Base-by-base conservation (phyloP, 2,329 filamentous ascomycete genomes). In the Paraphaeosphaeria sporulosa region DNA sequence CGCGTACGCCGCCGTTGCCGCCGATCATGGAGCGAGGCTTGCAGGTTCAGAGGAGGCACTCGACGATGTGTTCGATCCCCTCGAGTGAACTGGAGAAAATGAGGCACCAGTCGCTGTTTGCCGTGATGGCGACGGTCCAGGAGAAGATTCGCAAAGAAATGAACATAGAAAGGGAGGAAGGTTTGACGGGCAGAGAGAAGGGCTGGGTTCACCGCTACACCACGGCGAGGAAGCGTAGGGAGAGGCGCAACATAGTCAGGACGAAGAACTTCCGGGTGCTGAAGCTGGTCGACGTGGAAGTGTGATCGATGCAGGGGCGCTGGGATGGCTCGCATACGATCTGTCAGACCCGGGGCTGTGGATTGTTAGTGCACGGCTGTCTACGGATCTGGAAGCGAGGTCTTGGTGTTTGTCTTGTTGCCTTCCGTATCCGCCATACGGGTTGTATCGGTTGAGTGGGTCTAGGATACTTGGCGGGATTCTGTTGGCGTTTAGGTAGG, bases 1-100 rank as follows among this genome's bases (percentile, higher is more conserved):
- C 62, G 15, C 62, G 65, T 1, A 61, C 60, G 42, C 61, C 64
- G 19, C 61, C 64, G 15, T 56, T 50, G 48, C 57, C 55, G 12
- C 55, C 58, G 4, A 46, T 44, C 49, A 53, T 42, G 12, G 40
- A 38, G 15, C 15, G 34, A 13, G 10, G 13, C 2, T 40, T n/a
- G 30, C 38, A 13, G n/a, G 13, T 3, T 5, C 1, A 10, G 19
- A 46, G 48, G 25, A 38, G 48, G 15, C 53, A 54, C 15, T 57
- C 53, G n/a, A 52, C 46, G 3, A 50, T 40, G 27, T 53, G 32
- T 21, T 46, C 38, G 19, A 9, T 52, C 12, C 47, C 40, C 3
- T 15, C 25, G 0, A 32, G 7, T 6, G 58, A 42, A 19, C 9
- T 47, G 7, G 52, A 53, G 1, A 34, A 47, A 17, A 30, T n/a